These are phyloP conservation scores for Venturia effusa DNA, from an alignment of 2,329 filamentous ascomycete species.

Conservation along the genomic window DNA sequence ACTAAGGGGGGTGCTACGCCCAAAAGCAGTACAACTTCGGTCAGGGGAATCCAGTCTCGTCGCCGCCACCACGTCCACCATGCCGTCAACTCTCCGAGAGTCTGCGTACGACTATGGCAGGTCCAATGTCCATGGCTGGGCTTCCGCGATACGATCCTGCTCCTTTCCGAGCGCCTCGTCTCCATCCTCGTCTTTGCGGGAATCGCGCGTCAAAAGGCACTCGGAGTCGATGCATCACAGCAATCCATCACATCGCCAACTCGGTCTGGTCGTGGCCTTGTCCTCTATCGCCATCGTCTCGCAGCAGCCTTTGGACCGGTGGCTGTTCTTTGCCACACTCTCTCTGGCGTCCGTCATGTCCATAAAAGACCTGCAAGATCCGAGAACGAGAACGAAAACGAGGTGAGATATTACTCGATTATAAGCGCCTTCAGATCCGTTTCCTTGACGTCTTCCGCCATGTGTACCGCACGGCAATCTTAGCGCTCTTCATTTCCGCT, in stretches of 20 bases:
- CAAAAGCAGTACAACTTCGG: too few species aligned
- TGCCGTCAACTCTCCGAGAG: background rate
- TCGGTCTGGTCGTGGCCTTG: background rate
- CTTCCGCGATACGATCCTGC: too few species aligned
- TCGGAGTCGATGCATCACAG: background rate
- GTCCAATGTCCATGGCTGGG: too few species aligned
- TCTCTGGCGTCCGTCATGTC: background rate
- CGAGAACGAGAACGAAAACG: background rate
- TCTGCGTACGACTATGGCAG: too few species aligned
- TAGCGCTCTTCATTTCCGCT: background rate
- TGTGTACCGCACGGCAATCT: background rate
- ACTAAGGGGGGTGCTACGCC: too few species aligned
- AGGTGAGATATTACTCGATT: background rate
- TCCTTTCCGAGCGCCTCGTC: background rate
- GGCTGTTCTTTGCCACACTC: background rate
- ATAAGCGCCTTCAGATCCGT: background rate
- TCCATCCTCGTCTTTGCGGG: background rate
- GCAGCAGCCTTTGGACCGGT: background rate
- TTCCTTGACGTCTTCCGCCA: background rate
- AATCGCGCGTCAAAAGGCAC: background rate
- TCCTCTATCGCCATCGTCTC: background rate
- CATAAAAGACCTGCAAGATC: background rate
- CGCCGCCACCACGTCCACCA: too few species aligned
- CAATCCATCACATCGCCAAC: background rate
- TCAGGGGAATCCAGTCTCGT: too few species aligned